A percentile compares a stretch with the other conserved stretches of the same genome.
These are phyloP conservation scores for Euphorbia schlechtendalii DNA, from an alignment of 441 rosid species.

Conservation along the genomic window DNA sequence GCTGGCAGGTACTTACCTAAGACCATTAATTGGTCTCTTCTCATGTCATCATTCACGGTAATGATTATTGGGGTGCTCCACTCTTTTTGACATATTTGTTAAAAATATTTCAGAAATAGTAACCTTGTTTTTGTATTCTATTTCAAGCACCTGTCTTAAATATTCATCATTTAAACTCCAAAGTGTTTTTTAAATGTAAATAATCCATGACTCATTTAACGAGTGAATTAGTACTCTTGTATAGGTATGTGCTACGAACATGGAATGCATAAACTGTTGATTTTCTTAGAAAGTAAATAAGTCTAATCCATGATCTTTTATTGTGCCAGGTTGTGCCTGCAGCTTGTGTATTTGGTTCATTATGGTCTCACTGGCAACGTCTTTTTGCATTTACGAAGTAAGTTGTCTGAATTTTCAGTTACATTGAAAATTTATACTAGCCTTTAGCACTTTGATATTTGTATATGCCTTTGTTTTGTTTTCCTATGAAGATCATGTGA, in stretches of 20 bases:
- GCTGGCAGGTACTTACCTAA: slow-evolving; percentile 43
- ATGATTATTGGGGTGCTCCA: slow-evolving; percentile 16
- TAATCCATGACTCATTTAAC: background rate
- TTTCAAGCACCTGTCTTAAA: background rate
- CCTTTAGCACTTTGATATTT: background rate
- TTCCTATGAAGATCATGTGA: background rate
- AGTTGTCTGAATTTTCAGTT: slow-evolving; percentile 18
- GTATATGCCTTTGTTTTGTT: background rate
- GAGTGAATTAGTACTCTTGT: slow-evolving; percentile 1
- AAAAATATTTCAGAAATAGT: background rate
- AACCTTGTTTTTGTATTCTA: background rate
- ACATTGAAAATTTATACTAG: background rate
- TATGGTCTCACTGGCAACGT: slow-evolving; percentile 66
- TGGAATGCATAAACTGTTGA: background rate
- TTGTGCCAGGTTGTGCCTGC: slow-evolving; percentile 59
- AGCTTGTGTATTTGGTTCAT: slow-evolving; percentile 62
- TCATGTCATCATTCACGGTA: slow-evolving; percentile 77
- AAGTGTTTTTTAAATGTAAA: background rate
- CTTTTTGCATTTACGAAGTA: slow-evolving; percentile 53
- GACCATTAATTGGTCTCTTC: slow-evolving; percentile 63
- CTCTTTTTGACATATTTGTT: background rate
- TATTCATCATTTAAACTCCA: background rate
- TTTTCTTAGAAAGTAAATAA: background rate
- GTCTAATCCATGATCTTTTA: slow-evolving; percentile 1
- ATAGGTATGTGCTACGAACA: background rate